Evolutionary conservation across 768 basidiomycete species (phyloP), one percentile per base, ranked within the genome.

Genomic region (Fistulinella prunicolor): DNA sequence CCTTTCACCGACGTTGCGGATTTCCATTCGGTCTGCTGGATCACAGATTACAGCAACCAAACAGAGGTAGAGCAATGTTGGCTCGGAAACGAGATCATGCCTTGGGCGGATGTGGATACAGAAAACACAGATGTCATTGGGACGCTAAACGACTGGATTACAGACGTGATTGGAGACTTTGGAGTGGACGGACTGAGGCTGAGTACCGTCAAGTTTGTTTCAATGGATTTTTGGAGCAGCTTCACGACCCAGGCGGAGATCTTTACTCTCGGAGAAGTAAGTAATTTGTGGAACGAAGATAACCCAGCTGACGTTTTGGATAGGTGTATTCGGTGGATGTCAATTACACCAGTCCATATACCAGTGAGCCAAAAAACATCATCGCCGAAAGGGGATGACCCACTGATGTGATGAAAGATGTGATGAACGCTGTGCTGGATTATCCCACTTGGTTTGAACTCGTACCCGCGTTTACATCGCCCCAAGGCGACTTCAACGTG

Each of bases 31-130:
- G 57, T 66, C 32, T 75, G 73, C 54, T 73, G 70, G 55, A 66
- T 77, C 46, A 63, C 58, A 1, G 69, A 76, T 56, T 73, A 74
- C 44, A 61, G 51, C 46, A 75, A 77, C 51, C 73, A 76, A 64
- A 78, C 72, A 1, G 66, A 71, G 32, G 72, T 77, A 29, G 75
- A 83, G 60, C 69, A 76, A 44, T 81, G 82, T 65, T 84, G 81
- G 80, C 70, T 83, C 5, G 82, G 82, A 14, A 78, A 81, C 54
- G 57, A 62, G 26, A 65, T 57, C 23, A 68, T 82, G 54, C 76
- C 82, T n/a, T 70, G 81, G 35, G 72, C 74, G 4, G 82, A 84
- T 51, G 61, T 84, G 46, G 69, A 83, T 65, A 84, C 82, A 1
- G 79, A 82, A 55, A 62, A 75, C 46, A 41, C 65, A 16, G 58